Conservation (phyloP, 2,329 filamentous ascomycete genomes). For the Paramyrothecium sp. region DNA sequence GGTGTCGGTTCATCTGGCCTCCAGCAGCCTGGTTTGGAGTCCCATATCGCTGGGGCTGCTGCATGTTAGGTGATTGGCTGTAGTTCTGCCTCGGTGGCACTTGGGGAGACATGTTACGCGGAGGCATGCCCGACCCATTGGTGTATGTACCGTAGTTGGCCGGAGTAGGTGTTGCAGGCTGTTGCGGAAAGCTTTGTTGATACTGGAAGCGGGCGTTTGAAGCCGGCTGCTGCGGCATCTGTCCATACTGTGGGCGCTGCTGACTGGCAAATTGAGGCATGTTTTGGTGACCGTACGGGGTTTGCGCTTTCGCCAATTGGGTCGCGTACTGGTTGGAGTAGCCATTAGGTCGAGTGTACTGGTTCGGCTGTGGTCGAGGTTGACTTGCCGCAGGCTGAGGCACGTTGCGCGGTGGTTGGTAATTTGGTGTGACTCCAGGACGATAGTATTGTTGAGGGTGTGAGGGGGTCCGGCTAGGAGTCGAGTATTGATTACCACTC, state of each 20-base stretch:
- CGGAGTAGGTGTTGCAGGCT: conserved; percentile 34
- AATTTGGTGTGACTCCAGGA: conserved; percentile 32
- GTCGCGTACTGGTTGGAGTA: conserved; percentile 46
- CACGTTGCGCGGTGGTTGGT: conserved; percentile 39
- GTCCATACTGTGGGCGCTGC: conserved; percentile 41
- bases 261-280: conserved; percentile 48
- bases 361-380: conserved; percentile 40
- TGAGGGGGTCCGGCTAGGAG: conserved; percentile 43
- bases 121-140: conserved; percentile 41
- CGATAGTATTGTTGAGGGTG: conserved; percentile 45
- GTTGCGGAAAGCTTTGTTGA: conserved; percentile 35
- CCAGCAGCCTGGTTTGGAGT: conserved; percentile 26
- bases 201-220: conserved; percentile 42
- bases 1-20: conserved; percentile 28
- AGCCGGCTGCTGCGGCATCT: conserved; percentile 38
- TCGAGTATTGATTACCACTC: conserved; percentile 43
- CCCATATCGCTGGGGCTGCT: conserved; percentile 29
- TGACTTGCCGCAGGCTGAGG: conserved; percentile 26
- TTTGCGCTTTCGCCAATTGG: conserved; percentile 50
- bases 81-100: conserved; percentile 34
- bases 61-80: conserved; percentile 37
- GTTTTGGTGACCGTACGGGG: conserved; percentile 50
- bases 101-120: conserved; percentile 44
- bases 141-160: conserved; percentile 34
- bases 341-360: conserved; percentile 49